Evolutionary conservation across 2,329 filamentous ascomycete species (phyloP), one percentile per base, ranked within the genome.

Genomic region (Westerdykella aurantiaca): DNA sequence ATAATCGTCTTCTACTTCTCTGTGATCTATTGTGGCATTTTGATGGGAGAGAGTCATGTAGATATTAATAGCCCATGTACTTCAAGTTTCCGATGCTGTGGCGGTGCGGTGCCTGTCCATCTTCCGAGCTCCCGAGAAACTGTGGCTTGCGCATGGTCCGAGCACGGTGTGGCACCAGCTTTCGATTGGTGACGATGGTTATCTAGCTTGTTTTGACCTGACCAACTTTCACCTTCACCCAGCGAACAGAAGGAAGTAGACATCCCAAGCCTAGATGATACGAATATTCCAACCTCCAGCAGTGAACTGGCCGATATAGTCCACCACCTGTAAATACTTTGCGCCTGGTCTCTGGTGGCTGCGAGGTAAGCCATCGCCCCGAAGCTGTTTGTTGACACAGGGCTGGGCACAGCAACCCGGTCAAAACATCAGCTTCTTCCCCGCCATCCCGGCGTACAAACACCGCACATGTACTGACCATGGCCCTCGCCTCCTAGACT

Each of bases 391-490:
- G 44, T 46, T 46, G 38, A 29, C 25, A 29, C 7, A 29, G 10
- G 25, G 25, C 25, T 29, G 25, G 25, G 25, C 25, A 29, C 7
- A 29, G 7, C 25, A 17, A 37, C 41, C 11, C 18, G 18, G 23
- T 12, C 48, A 46, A 51, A 51, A 43, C 45, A 48, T 43, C 21
- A 43, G 37, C 16, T 23, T 18, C 37, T 16, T 23, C 40, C n/a
- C 45, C 44, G 6, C 12, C 44, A 38, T 25, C 49, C 44, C 42
- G 21, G 46, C 41, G 14, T 31, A 38, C 41, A 22, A 29, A 37
- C 37, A 31, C 49, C 47, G 44, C 25, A 29, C 25, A 29, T 12
- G 25, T 29, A 29, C 25, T 29, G 11, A 29, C 25, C 4, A 29
- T 9, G 25, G 34, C 33, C 34, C 31, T 21, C 37, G 44, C 46